Conservation (phyloP, 2,329 filamentous ascomycete species). For the Magnaporthiopsis incrustans region DNA sequence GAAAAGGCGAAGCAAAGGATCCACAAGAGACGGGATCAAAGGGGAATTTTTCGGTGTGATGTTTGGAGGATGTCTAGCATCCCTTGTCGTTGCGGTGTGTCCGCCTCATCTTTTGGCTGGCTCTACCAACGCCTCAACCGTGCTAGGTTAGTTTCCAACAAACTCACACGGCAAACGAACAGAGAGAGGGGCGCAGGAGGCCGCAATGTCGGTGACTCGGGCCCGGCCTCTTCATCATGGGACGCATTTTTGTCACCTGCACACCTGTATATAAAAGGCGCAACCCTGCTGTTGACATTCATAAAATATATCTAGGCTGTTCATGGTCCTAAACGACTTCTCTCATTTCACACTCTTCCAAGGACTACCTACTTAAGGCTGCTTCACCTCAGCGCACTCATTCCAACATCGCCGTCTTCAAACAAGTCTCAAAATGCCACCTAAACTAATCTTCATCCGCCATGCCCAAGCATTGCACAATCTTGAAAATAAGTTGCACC, state of each 20-base stretch:
- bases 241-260: background rate
- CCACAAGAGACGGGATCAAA: background rate
- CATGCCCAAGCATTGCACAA: slow-evolving; percentile 71
- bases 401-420: too few relatives aligned
- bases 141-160: background rate
- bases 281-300: background rate
- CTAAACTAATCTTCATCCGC: slow-evolving; percentile 70
- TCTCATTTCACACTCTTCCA: background rate
- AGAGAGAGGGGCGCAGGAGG: background rate
- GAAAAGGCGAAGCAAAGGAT: too few relatives aligned
- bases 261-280: background rate
- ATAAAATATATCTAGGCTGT: too few relatives aligned
- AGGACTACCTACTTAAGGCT: background rate
- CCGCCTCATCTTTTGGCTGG: background rate
- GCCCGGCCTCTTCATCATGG: too few relatives aligned
- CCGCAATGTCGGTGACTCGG: background rate
- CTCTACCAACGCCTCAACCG: too few relatives aligned
- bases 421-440: slow-evolving; percentile 38
- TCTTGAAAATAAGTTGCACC: slow-evolving; percentile 37
- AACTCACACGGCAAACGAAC: background rate
- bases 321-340: background rate
- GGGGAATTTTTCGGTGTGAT: too few relatives aligned
- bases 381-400: background rate
- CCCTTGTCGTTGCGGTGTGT: background rate
- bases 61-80: too few relatives aligned